Conservation (phyloP, 2,329 filamentous ascomycete genomes). For the Neoscytalidium dimidiatum region DNA sequence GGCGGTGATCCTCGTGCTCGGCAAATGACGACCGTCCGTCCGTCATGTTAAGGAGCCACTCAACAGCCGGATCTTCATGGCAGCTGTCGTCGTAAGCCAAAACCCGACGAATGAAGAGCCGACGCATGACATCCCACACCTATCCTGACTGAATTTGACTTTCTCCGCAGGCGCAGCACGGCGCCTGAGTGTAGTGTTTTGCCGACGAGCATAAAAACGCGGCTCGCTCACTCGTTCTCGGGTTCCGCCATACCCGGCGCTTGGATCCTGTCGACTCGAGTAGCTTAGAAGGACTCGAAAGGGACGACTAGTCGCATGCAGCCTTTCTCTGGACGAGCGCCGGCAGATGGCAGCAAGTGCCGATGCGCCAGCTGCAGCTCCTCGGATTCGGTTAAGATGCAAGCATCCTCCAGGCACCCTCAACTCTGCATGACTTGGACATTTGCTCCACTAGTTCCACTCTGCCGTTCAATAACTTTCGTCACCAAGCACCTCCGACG, state of each 20-base stretch:
- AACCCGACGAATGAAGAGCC: neutral
- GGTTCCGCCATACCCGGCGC: slow-evolving; percentile 1
- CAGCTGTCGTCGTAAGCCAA: neutral
- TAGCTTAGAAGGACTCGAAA: neutral
- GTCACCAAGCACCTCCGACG: neutral
- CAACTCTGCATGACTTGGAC: too few relatives aligned
- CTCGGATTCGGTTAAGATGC: too few relatives aligned
- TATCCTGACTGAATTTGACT: neutral
- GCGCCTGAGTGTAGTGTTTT: neutral
- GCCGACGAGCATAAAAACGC: slow-evolving; percentile 4
- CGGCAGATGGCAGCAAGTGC: neutral
- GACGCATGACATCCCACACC: neutral
- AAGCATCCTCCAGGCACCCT: too few relatives aligned
- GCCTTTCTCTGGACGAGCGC: neutral
- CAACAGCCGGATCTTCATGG: slow-evolving; percentile 2
- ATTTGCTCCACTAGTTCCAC: too few relatives aligned
- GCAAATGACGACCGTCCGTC: neutral
- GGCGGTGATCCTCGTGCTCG: slow-evolving; percentile 4
- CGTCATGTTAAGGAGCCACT: neutral
- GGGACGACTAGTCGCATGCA: neutral
- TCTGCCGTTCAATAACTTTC: too few relatives aligned
- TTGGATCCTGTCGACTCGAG: neutral
- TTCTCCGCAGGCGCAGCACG: neutral
- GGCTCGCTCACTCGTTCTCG: neutral
- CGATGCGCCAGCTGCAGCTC: too few relatives aligned